phyloP scores from a whole-genome alignment of 345 rosid species.

The Murraya paniculata region DNA sequence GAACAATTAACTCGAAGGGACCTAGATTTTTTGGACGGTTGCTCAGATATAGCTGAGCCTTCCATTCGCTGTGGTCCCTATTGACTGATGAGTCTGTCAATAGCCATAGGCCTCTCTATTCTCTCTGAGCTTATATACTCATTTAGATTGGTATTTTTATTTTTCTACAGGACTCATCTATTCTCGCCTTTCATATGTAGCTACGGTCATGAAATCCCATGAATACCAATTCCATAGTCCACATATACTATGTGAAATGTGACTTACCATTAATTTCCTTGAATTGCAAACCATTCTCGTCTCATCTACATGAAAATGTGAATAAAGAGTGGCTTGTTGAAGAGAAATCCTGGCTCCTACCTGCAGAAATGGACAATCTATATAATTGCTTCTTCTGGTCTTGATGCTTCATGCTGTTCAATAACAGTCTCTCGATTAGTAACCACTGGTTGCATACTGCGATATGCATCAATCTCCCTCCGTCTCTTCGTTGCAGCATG shows the following conservation, averaged over 20 bases:
- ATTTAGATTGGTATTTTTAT: too few relatives aligned
- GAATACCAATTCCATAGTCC: too few relatives aligned
- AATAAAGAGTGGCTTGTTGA: background rate
- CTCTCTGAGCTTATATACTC: background rate
- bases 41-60: background rate
- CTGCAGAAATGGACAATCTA: background rate
- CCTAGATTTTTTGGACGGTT: background rate
- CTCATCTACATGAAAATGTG: background rate
- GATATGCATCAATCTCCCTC: constrained; percentile 9
- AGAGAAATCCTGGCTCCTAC: background rate
- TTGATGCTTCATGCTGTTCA: background rate
- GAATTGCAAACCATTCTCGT: background rate
- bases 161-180: too few relatives aligned
- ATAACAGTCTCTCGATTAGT: background rate
- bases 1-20: background rate
- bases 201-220: too few relatives aligned
- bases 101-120: background rate
- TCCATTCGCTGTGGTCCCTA: background rate
- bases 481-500: constrained; percentile 25
- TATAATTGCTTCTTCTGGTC: background rate
- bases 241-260: background rate
- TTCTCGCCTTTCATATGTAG: too few relatives aligned
- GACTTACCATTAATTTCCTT: background rate
- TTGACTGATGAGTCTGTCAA: background rate
- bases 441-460: background rate